Base-by-base conservation (phyloP, 345 rosid species). In the Dovyalis caffra region DNA sequence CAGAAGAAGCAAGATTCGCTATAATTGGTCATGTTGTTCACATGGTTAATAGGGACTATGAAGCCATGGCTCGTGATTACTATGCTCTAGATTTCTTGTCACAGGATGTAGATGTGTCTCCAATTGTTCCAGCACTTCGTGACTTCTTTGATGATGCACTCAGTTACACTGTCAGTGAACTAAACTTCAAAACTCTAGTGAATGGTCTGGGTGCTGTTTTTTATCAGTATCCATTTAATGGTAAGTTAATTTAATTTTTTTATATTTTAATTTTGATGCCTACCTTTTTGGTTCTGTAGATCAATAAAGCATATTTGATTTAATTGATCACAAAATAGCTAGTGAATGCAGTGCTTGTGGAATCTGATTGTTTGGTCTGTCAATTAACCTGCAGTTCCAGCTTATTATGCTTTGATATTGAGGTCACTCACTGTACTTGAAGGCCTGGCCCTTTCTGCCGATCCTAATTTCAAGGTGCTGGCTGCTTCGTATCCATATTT, bases 401-500 rank as follows among this genome's bases (percentile, higher is more conserved):
- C 98, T 68, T 95, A 95, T 82, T 95, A 95, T 67, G 99, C 97
- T 10, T 82, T 95, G 87, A 88, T 95, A 82, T 70, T 95, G 90
- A 88, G 97, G 83, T 95, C 99, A 2, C 99, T 95, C 49, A 95
- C 99, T 11, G 98, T 95, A 72, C 90, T 95, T 66, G 99, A 95
- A 86, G 98, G 98, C 70, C 83, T 95, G 79, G 99, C 99, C 37
- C 95, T 95, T 28, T 83, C 83, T 71, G 94, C 95, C 28, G 97
- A 92, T 86, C 99, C 99, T 43, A 86, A 90, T 82, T 95, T 95
- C 81, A 95, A 95, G 86, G 94, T 91, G 75, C 76, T 95, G 81
- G 97, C 97, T 83, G 95, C 98, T 70, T 92, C 99, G 31, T 92
- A 95, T 83, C 99, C 98, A 26, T 95, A 95, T 77, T 91, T 95